Conservation (phyloP, 768 basidiomycete species). For the Lentinula sp. region DNA sequence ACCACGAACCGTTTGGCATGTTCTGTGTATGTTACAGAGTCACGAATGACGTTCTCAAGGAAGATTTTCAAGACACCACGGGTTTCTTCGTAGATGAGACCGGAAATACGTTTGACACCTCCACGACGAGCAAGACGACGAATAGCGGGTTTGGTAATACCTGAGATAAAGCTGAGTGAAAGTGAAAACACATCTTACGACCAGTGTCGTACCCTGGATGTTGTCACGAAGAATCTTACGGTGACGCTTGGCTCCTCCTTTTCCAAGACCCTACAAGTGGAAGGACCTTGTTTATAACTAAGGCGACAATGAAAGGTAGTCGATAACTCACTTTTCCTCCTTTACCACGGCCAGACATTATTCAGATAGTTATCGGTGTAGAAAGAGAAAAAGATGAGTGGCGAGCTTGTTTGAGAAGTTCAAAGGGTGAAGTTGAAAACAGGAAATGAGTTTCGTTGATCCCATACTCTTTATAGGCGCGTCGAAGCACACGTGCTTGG, state of each 20-base stretch:
- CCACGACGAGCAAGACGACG: constrained; percentile 8
- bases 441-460: not conserved
- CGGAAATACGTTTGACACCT: constrained; percentile 7
- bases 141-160: constrained; percentile 8
- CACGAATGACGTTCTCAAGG: constrained; percentile 4
- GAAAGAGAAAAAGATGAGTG: not conserved
- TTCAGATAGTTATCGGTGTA: not conserved
- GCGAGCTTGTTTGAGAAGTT: not conserved
- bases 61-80: constrained; percentile 5
- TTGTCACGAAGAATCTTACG: constrained; percentile 9
- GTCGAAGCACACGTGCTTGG: not conserved
- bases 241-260: constrained; percentile 7
- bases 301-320: not conserved
- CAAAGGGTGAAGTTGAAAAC: not conserved
- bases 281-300: not conserved
- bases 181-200: no score
- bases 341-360: constrained; percentile 7
- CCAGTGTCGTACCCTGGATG: not conserved
- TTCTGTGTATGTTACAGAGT: constrained; percentile 6
- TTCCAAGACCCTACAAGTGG: constrained; percentile 4
- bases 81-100: constrained; percentile 6
- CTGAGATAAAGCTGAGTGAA: not conserved
- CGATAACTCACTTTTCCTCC: constrained; percentile 1
- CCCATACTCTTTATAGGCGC: not conserved
- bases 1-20: constrained; percentile 5